Conservation (phyloP, 225 moss, liverwort and hornwort genomes). For the Pseudisothecium myosuroides region DNA sequence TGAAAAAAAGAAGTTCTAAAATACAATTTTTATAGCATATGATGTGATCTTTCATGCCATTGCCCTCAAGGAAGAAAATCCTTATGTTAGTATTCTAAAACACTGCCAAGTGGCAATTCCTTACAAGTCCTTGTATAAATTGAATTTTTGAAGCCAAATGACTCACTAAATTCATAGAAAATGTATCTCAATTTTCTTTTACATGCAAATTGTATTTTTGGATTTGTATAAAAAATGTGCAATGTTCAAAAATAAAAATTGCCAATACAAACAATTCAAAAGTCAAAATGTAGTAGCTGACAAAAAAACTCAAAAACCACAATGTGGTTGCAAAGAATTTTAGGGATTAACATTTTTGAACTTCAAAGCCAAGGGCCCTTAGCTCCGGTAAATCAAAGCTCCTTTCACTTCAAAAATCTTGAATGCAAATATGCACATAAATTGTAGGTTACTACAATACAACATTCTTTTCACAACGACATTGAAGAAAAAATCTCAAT, state of each 20-base stretch:
- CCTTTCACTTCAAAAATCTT: no score
- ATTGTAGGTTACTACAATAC: no score
- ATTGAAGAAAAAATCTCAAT: no score
- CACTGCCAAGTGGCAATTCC: no score
- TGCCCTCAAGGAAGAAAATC: not conserved
- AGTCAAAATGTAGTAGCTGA: not conserved
- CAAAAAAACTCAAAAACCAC: not conserved
- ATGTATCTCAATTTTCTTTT: no score
- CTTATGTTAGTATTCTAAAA: not conserved
- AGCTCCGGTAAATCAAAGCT: no score
- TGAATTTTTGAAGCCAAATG: not conserved
- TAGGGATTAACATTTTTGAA: no score
- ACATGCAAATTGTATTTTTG: not conserved
- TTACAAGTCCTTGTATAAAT: not conserved
- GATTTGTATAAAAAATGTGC: not conserved
- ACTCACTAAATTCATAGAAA: not conserved
- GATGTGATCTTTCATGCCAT: not conserved
- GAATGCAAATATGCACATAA: no score
- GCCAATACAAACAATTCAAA: rapidly evolving
- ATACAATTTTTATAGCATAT: not conserved
- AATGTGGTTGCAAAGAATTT: not conserved
- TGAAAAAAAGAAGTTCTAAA: not conserved
- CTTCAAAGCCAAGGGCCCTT: no score
- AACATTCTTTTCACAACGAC: no score
- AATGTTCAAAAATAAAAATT: not conserved